Base-by-base conservation (phyloP, 805 yeast genomes). In the Blastobotrys attinorum region DNA sequence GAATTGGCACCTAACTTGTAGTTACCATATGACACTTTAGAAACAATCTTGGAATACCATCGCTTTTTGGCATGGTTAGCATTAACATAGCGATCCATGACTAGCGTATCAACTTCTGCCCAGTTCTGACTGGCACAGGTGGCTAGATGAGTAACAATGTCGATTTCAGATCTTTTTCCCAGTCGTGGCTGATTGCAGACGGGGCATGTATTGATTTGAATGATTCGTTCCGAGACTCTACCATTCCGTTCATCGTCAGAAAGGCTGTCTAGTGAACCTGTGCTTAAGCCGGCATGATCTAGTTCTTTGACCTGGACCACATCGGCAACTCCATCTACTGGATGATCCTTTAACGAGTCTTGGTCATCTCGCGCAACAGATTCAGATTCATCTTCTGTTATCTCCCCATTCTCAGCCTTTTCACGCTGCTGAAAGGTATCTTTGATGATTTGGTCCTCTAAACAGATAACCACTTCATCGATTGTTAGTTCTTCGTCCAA, bases 1-100 rank as follows among this genome's bases (percentile, higher is more conserved):
- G 94, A 87, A 58, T 90, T 86, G 20, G 81, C 79, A 2, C 97
- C 97, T 31, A 90, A 64, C 39, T 79, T 78, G 59, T 88, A 83
- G 54, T 83, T 83, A 0, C 98, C 98, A 58, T 86, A 88, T 0
- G 92, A 85, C 38, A 92, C 66, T 57, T 87, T 89, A 40, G 88
- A 82, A 45, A 89, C 66, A 2, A 84, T 75, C 55, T 83, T 87
- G 3, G 89, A 73, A 56, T 83, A 86, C 97, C 97, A 89, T 47
- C 88, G 76, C 53, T 85, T 79, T 3, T 89, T 76, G 0, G 97
- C 97, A 52, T 81, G 77, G 39, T 77, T 79, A 1, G 90, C 75
- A 0, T 96, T 77, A 2, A 86, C 90, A 57, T 77, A 90, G 1
- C 81, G 69, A 1, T 84, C 75, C 40, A 77, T 76, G 36, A 83